Evolutionary conservation across 768 basidiomycete species (phyloP).

Genomic region (Infundibulicybe gibba): DNA sequence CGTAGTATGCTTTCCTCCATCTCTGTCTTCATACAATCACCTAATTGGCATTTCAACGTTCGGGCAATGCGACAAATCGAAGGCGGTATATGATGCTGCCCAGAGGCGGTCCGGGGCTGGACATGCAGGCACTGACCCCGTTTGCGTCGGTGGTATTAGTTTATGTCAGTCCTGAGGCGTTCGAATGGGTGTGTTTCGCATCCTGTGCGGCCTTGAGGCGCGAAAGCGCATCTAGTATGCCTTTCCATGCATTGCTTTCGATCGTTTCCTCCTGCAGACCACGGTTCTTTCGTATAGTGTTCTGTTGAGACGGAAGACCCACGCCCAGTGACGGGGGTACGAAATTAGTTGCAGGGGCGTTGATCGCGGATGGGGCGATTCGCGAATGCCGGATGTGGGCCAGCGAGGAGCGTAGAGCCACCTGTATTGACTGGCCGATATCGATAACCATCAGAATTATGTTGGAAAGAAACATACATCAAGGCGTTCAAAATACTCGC

Average conservation of each 20-base stretch:
- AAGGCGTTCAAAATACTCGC: conserved; percentile 81
- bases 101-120: no score
- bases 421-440: conserved; percentile 63
- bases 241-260: conserved; percentile 76
- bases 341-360: conserved; percentile 69
- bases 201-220: conserved; percentile 50
- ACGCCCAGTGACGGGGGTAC: conserved; percentile 79
- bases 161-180: no score
- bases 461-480: conserved; percentile 46
- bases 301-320: conserved; percentile 51
- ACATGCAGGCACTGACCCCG: no score
- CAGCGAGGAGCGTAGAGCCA: conserved; percentile 70
- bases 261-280: conserved; percentile 78
- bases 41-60: no score
- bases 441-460: conserved; percentile 2
- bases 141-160: no score
- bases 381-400: conserved; percentile 80
- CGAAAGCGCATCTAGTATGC: conserved; percentile 63
- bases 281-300: conserved; percentile 36
- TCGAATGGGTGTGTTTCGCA: conserved; percentile 5
- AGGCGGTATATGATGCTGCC: no score
- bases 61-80: no score
- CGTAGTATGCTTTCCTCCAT: not conserved
- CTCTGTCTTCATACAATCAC: not conserved
- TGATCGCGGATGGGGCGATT: conserved; percentile 86